Conservation (phyloP, 208 protist genomes). For the Herpetomonas muscarum region DNA sequence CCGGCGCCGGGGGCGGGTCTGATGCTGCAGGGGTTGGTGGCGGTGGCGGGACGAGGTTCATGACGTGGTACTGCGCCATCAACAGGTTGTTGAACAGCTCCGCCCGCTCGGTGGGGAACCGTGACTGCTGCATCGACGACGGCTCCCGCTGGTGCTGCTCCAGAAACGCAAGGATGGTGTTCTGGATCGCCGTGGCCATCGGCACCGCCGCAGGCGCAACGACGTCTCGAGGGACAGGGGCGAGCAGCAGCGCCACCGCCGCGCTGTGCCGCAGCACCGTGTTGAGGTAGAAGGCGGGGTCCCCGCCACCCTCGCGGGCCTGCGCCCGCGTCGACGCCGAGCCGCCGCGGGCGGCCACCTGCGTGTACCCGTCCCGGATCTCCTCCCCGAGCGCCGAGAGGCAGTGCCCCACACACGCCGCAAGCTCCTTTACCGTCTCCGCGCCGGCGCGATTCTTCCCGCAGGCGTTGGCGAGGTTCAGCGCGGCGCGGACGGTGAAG, state of each 20-base stretch:
- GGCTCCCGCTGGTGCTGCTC: background rate
- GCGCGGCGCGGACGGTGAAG: conserved; percentile 67
- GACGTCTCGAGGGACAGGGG: conserved; percentile 8
- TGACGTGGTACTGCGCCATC: conserved; percentile 54
- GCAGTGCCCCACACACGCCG: conserved; percentile 33
- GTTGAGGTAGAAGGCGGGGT: background rate
- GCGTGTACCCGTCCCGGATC: conserved; percentile 5
- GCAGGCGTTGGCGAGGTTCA: conserved; percentile 25
- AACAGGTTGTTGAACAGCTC: conserved; percentile 41
- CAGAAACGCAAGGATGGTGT: conserved; percentile 16
- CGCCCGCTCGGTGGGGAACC: background rate
- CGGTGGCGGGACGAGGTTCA: conserved; percentile 35
- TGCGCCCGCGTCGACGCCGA: too few species aligned
- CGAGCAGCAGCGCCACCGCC: conserved; percentile 26
- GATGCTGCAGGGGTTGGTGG: background rate
- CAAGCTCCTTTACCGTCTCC: conserved; percentile 22
- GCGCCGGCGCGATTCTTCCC: background rate
- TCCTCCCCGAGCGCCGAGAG: conserved; percentile 27
- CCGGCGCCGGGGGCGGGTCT: background rate
- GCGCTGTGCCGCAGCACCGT: conserved; percentile 10
- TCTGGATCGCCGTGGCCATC: conserved; percentile 15
- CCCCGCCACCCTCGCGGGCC: too few species aligned
- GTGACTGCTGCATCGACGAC: background rate
- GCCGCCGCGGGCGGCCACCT: background rate
- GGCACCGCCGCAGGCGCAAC: conserved; percentile 11